Base-by-base conservation (phyloP, 805 yeast genomes). In the Nakazawaea ernobii region DNA sequence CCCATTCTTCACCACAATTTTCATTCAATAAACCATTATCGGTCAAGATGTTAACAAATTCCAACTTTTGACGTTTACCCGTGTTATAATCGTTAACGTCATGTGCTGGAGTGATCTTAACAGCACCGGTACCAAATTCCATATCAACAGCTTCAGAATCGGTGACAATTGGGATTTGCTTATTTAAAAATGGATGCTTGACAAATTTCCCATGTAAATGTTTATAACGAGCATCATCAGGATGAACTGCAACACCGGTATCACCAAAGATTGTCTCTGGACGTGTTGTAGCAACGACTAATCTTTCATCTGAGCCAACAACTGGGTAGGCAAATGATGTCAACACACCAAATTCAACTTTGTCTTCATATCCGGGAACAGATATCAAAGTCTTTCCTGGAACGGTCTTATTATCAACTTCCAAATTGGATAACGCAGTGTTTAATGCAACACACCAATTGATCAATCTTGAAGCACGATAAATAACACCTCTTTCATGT, bases 81-180 rank as follows among this genome's bases (percentile, higher is more conserved):
- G 97, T 89, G 62, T 74, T 77, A 77, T 88, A 90, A 88, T 94
- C 99, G 77, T 94, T 94, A 60, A 82, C 86, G 70, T 94, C 99
- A 69, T 94, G 99, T 39, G 96, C 97, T 51, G 99, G 99, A 11
- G 99, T 94, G 65, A 94, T 94, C 71, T 94, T 94, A 53, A 94
- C 99, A 42, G 99, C 99, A 84, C 99, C 99, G 53, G 99, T 94
- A 77, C 99, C 99, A 58, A 94, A 94, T 67, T 87, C 96, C 98
- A 94, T 94, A 68, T 94, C 99, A 54, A 94, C 99, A 36, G 97
- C 94, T 68, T 88, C 96, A 35, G 82, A 64, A 65, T 94, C 99
- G 45, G 90, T 80, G 52, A 94, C 72, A 61, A 94, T 88, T 55
- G 99, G 99, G 46, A 94, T 67, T 61, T 80, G 74, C 65, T 89